These are phyloP conservation scores for Boletus vinaceobasis DNA, from an alignment of 768 basidiomycete genomes.

Conservation along the genomic window DNA sequence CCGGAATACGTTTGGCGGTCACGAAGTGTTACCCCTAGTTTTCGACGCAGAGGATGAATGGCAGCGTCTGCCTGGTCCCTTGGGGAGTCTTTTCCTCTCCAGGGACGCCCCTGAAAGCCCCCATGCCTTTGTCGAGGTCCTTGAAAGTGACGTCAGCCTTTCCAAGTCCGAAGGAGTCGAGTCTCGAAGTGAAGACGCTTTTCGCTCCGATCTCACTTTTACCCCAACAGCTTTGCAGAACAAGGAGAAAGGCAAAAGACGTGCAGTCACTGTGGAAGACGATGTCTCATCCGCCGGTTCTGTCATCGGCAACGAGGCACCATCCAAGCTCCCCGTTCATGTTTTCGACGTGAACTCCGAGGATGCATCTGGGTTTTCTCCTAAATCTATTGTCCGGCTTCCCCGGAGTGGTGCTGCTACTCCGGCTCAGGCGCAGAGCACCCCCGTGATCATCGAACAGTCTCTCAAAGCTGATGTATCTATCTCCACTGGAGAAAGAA, in stretches of 20 bases:
- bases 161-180: slow-evolving; percentile 31
- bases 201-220: slow-evolving; percentile 24
- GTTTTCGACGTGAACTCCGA: slow-evolving; percentile 43
- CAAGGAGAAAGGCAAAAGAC: slow-evolving; percentile 50
- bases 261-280: slow-evolving; percentile 28
- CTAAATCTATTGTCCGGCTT: slow-evolving; percentile 13
- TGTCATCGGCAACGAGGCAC: slow-evolving; percentile 38
- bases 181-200: slow-evolving; percentile 32
- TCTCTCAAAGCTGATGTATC: slow-evolving; percentile 14
- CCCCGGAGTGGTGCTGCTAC: slow-evolving; percentile 23
- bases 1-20: slow-evolving; percentile 60
- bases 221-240: slow-evolving; percentile 19
- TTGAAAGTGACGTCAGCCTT: slow-evolving; percentile 41
- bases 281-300: slow-evolving; percentile 42
- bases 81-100: slow-evolving; percentile 41
- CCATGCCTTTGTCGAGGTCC: slow-evolving; percentile 63
- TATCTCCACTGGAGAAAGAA: slow-evolving; percentile 9
- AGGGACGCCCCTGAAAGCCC: slow-evolving; percentile 38
- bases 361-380: slow-evolving; percentile 21
- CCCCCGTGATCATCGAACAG: slow-evolving; percentile 36
- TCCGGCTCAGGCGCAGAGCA: slow-evolving; percentile 37
- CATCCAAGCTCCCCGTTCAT: slow-evolving; percentile 60
- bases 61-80: slow-evolving; percentile 49
- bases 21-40: slow-evolving; percentile 42
- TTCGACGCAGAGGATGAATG: slow-evolving; percentile 59